A percentile compares a stretch with the other conserved stretches of the same genome.
Evolutionary conservation across 116 monocot genomes (phyloP).

Genomic region (Trichopus zeylanicus): DNA sequence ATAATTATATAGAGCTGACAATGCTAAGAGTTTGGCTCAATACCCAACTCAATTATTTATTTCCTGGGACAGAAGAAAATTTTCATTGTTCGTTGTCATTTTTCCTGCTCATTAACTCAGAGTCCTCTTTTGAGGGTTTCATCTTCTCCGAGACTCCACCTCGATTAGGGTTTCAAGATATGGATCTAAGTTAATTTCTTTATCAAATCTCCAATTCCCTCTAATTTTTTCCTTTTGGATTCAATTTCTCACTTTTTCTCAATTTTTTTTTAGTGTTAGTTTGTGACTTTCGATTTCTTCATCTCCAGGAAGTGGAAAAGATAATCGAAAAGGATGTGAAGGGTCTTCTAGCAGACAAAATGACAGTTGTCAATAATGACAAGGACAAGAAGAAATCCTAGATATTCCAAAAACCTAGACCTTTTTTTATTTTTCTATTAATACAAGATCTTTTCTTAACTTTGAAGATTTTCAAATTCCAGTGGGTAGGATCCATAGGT

Average conservation of each 20-base stretch:
- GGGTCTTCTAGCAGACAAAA: conserved; percentile 69
- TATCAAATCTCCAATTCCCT: not conserved
- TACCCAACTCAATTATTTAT: too few species aligned
- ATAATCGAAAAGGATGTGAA: conserved; percentile 88
- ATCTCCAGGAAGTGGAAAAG: not conserved
- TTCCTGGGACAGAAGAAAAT: too few species aligned
- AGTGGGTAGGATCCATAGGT: conserved; percentile 41
- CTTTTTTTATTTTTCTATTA: not conserved
- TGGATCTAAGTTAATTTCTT: not conserved
- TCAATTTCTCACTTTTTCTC: not conserved
- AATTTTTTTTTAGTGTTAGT: not conserved
- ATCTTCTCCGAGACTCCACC: too few species aligned
- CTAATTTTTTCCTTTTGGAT: not conserved
- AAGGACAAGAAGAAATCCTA: conserved; percentile 87
- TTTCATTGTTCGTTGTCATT: too few species aligned
- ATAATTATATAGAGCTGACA: too few species aligned
- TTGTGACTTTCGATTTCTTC: too few species aligned
- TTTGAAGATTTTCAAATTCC: conserved; percentile 24
- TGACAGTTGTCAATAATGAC: conserved; percentile 50
- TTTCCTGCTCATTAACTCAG: too few species aligned
- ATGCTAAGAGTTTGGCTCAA: too few species aligned
- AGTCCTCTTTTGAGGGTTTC: too few species aligned
- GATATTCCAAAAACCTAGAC: conserved; percentile 16
- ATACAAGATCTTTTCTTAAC: not conserved
- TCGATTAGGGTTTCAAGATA: not conserved